Evolutionary conservation across 2,329 filamentous ascomycete species (phyloP), one percentile per base, ranked within the genome.

Genomic region (Microcera coccophila): DNA sequence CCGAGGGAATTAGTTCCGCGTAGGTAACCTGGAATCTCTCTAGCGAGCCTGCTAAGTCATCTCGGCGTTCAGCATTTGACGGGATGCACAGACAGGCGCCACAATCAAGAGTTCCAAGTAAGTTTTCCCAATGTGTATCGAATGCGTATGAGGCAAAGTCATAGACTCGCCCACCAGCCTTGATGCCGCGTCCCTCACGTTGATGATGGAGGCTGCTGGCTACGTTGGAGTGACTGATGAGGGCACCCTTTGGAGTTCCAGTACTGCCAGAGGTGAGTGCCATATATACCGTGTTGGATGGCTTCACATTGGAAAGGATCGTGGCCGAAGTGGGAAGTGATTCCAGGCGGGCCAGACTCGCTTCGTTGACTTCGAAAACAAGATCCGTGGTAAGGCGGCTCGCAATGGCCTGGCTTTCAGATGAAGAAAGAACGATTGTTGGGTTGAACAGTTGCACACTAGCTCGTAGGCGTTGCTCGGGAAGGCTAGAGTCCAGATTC

Each of bases 1-100:
- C n/a, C n/a, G n/a, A n/a, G n/a, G n/a, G n/a, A n/a, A n/a, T n/a
- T n/a, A n/a, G n/a, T n/a, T n/a, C n/a, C n/a, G n/a, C n/a, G n/a
- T n/a, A n/a, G n/a, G n/a, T n/a, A n/a, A n/a, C n/a, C n/a, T n/a
- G n/a, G n/a, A n/a, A n/a, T n/a, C n/a, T n/a, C n/a, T n/a, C n/a
- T n/a, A n/a, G n/a, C n/a, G n/a, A n/a, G n/a, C n/a, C n/a, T n/a
- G n/a, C n/a, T n/a, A n/a, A n/a, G n/a, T n/a, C n/a, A n/a, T n/a
- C n/a, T n/a, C n/a, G n/a, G n/a, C n/a, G n/a, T n/a, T n/a, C n/a
- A n/a, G n/a, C n/a, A n/a, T 57, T 53, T 7, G 33, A 44, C 3
- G 54, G 54, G 1, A 54, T 28, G 32, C 54, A 57, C 10, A 58
- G 12, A 15, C 54, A 55, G 1, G 42, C 48, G 11, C 55, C 55